Evolutionary conservation across 116 monocot genomes (phyloP).

Genomic region (Iris pallida): DNA sequence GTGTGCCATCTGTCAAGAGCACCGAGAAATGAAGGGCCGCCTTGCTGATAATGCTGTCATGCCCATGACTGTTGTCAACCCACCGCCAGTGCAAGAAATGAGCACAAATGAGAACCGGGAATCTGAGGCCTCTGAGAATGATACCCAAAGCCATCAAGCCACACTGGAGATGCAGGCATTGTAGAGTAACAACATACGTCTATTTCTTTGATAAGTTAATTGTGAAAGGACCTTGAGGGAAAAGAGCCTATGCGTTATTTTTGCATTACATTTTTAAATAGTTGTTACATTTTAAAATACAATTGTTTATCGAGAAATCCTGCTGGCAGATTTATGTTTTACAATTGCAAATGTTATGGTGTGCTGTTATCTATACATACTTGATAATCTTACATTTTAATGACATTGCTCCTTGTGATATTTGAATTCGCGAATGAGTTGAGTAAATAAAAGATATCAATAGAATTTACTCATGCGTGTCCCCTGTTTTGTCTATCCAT

Average conservation of each 20-base stretch:
- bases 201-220: background rate
- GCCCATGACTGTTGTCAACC: constrained; percentile 2
- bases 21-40: constrained; percentile 23
- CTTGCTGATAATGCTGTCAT: constrained; percentile 7
- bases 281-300: background rate
- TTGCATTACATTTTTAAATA: background rate
- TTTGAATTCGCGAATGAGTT: too few relatives aligned
- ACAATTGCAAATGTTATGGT: too few relatives aligned
- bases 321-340: too few relatives aligned
- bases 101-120: background rate
- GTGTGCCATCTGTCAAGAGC: constrained; percentile 25
- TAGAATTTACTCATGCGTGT: too few relatives aligned
- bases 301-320: too few relatives aligned
- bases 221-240: too few relatives aligned
- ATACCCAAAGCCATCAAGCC: constrained; percentile 6
- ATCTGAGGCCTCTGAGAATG: background rate
- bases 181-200: constrained; percentile 3
- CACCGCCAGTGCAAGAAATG: constrained; percentile 16
- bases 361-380: too few relatives aligned
- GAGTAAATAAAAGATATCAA: too few relatives aligned
- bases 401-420: too few relatives aligned
- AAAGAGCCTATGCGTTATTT: too few relatives aligned
- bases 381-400: too few relatives aligned
- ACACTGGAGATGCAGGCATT: constrained; percentile 45
- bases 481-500: too few relatives aligned